Conservation (phyloP, 805 yeast species). For the Candida parachauliodes region DNA sequence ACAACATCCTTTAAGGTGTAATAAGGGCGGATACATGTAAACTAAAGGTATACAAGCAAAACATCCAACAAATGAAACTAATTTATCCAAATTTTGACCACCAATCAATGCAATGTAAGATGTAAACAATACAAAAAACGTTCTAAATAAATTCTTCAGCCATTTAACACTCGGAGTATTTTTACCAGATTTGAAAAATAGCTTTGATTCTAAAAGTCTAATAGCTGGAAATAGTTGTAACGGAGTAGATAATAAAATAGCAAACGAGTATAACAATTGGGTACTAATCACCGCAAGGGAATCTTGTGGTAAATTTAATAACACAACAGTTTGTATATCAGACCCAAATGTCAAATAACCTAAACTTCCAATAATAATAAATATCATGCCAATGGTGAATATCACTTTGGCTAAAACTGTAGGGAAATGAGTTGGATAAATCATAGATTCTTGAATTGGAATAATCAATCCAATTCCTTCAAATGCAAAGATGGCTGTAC, state of each 20-base stretch:
- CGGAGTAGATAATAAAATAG: slow-evolving; percentile 77
- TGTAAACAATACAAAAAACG: slow-evolving; percentile 50
- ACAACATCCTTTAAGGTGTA: slow-evolving; percentile 57
- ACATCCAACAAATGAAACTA: slow-evolving; percentile 79
- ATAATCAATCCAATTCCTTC: slow-evolving; percentile 82
- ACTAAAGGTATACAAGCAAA: slow-evolving; percentile 85
- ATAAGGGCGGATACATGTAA: slow-evolving; percentile 79
- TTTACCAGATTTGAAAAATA: slow-evolving; percentile 61
- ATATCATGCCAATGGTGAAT: slow-evolving; percentile 56
- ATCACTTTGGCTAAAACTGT: slow-evolving; percentile 60
- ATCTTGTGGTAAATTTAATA: slow-evolving; percentile 68
- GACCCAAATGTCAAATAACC: slow-evolving; percentile 73
- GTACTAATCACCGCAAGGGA: slow-evolving; percentile 59
- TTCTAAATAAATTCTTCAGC: slow-evolving; percentile 60
- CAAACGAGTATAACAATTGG: slow-evolving; percentile 69
- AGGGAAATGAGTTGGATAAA: slow-evolving; percentile 69
- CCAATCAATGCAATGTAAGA: slow-evolving; percentile 62
- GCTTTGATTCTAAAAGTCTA: slow-evolving; percentile 61
- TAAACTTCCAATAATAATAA: slow-evolving; percentile 60
- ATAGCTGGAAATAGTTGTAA: slow-evolving; percentile 77
- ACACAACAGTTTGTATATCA: slow-evolving; percentile 60
- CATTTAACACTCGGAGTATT: slow-evolving; percentile 51
- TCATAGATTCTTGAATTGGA: slow-evolving; percentile 82
- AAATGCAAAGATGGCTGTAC: slow-evolving; percentile 84
- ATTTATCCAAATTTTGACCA: slow-evolving; percentile 63